phyloP scores from a whole-genome alignment of 176 grass and related monocot genomes.

The Melocanna baccifera region DNA sequence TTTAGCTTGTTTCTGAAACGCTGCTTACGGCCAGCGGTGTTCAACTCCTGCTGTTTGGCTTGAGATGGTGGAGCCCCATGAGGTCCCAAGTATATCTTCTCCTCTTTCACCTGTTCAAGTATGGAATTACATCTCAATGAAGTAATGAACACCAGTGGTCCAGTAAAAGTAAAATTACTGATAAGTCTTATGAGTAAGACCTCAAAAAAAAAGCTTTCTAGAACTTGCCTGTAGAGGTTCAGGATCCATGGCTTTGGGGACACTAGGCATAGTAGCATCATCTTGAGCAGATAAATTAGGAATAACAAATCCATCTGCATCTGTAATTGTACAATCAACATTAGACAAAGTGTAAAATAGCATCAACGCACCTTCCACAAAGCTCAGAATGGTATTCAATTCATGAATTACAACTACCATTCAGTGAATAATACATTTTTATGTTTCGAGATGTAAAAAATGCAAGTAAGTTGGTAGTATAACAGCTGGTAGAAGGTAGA shows the following conservation, averaged over 20 bases:
- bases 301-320: slow-evolving; percentile 82
- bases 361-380: neutral
- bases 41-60: slow-evolving; percentile 53
- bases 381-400: neutral
- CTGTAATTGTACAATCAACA: slow-evolving; percentile 39
- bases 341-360: neutral
- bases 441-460: neutral
- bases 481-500: neutral
- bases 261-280: slow-evolving; percentile 20
- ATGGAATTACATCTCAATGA: slow-evolving; percentile 13
- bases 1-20: slow-evolving; percentile 75
- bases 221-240: slow-evolving; percentile 40
- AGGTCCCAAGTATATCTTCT: slow-evolving; percentile 74
- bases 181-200: slow-evolving; percentile 3
- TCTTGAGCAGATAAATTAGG: slow-evolving; percentile 59
- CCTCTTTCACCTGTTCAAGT: slow-evolving; percentile 51
- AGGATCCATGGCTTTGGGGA: slow-evolving; percentile 39
- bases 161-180: neutral
- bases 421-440: neutral
- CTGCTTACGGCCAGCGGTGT: slow-evolving; percentile 57
- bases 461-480: neutral
- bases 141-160: neutral
- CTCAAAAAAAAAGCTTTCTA: neutral
- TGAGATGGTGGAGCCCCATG: slow-evolving; percentile 60
- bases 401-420: neutral